Percentiles rank a stretch among this genome's conserved stretches.
phyloP scores from a whole-genome alignment of 768 basidiomycete genomes.

The Harrya chromipes region DNA sequence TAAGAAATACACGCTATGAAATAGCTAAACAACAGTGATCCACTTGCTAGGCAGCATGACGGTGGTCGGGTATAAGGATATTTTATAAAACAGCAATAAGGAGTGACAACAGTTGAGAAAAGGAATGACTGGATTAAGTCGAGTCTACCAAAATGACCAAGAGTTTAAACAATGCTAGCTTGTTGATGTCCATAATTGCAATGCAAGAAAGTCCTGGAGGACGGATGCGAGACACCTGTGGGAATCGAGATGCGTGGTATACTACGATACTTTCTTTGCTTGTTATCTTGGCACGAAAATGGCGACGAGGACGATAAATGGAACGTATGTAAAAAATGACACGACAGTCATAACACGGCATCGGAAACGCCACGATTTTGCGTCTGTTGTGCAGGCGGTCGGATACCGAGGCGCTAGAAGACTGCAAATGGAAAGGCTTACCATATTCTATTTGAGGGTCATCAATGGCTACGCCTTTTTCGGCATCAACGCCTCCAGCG shows the following conservation, averaged over 20 bases:
- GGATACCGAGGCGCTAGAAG: neutral
- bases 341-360: constrained; percentile 70
- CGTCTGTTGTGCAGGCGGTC: constrained; percentile 44
- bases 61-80: constrained; percentile 26
- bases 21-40: constrained; percentile 21
- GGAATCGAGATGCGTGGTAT: constrained; percentile 6
- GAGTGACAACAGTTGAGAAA: constrained; percentile 21
- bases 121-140: constrained; percentile 15
- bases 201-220: constrained; percentile 24
- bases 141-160: constrained; percentile 18
- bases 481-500: constrained; percentile 51
- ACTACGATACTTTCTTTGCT: constrained; percentile 9
- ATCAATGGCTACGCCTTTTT: constrained; percentile 71
- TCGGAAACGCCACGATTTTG: constrained; percentile 68
- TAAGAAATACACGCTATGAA: constrained; percentile 19
- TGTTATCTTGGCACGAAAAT: constrained; percentile 48
- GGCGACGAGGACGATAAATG: constrained; percentile 72
- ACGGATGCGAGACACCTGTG: constrained; percentile 4
- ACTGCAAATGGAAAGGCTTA: constrained; percentile 33
- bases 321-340: constrained; percentile 72
- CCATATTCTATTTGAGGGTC: constrained; percentile 80
- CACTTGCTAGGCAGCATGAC: constrained; percentile 9
- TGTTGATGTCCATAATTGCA: constrained; percentile 18
- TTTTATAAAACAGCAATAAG: constrained; percentile 27
- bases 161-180: constrained; percentile 7